A percentile compares a stretch with the other conserved stretches of the same genome.
Evolutionary conservation across 192 early-diverging fungal genomes (phyloP).

Genomic region (Podila horticola): DNA sequence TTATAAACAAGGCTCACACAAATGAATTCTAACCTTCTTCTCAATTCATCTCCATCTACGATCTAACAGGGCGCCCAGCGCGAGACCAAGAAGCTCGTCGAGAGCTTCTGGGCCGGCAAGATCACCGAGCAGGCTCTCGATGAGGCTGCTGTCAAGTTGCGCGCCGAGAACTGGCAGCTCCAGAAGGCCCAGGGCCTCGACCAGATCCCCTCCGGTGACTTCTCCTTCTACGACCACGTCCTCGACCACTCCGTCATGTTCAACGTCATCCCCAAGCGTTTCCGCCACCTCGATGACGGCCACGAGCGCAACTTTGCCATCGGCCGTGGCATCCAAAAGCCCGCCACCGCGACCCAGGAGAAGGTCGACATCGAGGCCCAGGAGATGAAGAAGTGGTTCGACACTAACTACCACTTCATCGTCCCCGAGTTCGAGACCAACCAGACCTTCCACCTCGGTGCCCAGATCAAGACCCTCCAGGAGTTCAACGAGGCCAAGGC

Average conservation of each 20-base stretch:
- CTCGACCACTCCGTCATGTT: slow-evolving; percentile 74
- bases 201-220: slow-evolving; percentile 93
- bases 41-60: neutral
- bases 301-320: slow-evolving; percentile 97
- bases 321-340: slow-evolving; percentile 91
- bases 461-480: slow-evolving; percentile 75
- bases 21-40: neutral
- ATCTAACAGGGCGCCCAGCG: slow-evolving; percentile 81
- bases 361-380: slow-evolving; percentile 92
- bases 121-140: slow-evolving; percentile 75
- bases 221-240: slow-evolving; percentile 95
- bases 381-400: slow-evolving; percentile 99
- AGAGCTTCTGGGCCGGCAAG: slow-evolving; percentile 94
- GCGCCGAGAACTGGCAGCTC: slow-evolving; percentile 79
- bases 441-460: slow-evolving; percentile 77
- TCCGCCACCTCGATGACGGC: slow-evolving; percentile 66
- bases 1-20: too few relatives aligned
- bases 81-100: slow-evolving; percentile 96
- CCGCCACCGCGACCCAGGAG: slow-evolving; percentile 67
- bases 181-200: slow-evolving; percentile 74
- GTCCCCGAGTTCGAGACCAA: slow-evolving; percentile 87
- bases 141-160: slow-evolving; percentile 66
- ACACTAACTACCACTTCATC: slow-evolving; percentile 94
- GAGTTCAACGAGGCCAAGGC: slow-evolving; percentile 95
- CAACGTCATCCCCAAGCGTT: slow-evolving; percentile 74